Base-by-base conservation (phyloP, 2,329 filamentous ascomycete species). In the Grosmannia serpens region DNA sequence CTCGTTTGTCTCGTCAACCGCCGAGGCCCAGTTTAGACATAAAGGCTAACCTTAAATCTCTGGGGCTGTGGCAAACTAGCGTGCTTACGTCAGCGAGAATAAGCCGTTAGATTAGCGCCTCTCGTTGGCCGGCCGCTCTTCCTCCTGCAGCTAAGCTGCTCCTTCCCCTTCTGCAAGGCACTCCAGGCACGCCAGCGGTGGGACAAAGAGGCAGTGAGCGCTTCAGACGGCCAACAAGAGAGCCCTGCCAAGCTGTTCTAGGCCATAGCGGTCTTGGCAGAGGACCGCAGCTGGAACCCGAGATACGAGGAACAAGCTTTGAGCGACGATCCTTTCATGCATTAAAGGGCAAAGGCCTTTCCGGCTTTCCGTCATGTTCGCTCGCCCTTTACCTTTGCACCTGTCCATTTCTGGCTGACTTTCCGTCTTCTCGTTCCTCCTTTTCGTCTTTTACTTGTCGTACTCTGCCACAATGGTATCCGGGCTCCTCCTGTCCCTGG, bases 401-500 rank as follows among this genome's bases (percentile, higher is more conserved):
- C 49, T 29, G 4, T 20, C 27, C 10, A 6, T 52, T 31, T 20
- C 26, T 13, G 22, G 4, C n/a, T 9, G 17, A 22, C 26, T 50
- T 50, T 11, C 47, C 4, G 0, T 33, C 49, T 17, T 9, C 11
- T 22, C 27, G 10, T 7, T 35, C 15, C 11, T 27, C 31, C 26
- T 26, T 26, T 7, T 2, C 35, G 11, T 15, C 35, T 54, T 53
- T 26, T 15, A 11, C 26, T 20, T 31, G 24, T 24, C 29, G 20
- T 31, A 26, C 31, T 56, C 27, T 8, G 26, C 8, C 27, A 41
- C 13, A 1, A 51, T 51, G 24, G 4, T 24, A 11, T 33, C 38
- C 15, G 49, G 57, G 33, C 47, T 53, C 27, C 50, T 62, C 13
- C 35, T 62, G 22, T 35, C 59, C 0, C 41, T 62, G 54, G 60